phyloP scores from a whole-genome alignment of 495 filamentous ascomycete species.

The Usnea hakonensis region DNA sequence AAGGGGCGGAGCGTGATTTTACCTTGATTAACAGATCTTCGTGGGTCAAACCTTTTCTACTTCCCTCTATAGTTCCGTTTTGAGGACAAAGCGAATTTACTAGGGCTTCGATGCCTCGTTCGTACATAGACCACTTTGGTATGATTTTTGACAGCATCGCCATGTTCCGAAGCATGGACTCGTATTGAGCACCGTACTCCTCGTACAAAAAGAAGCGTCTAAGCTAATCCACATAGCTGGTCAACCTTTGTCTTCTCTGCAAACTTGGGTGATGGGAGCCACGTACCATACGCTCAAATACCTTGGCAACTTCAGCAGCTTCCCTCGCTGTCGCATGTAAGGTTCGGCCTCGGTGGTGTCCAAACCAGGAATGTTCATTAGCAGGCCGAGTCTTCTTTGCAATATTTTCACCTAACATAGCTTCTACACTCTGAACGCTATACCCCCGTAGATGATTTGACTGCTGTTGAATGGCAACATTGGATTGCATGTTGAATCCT shows the following conservation, averaged over 20 bases:
- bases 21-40: conserved; percentile 90
- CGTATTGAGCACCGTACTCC: conserved; percentile 80
- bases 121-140: conserved; percentile 70
- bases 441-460: conserved; percentile 21
- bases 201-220: conserved; percentile 77
- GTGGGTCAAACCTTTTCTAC: conserved; percentile 68
- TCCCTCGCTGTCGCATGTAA: conserved; percentile 57
- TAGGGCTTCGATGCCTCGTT: conserved; percentile 81
- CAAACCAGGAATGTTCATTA: conserved; percentile 11
- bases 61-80: conserved; percentile 53
- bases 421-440: conserved; percentile 3
- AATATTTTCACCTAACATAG: background rate
- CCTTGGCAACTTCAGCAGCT: conserved; percentile 64
- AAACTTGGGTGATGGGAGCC: background rate
- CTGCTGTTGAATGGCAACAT: conserved; percentile 24
- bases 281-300: conserved; percentile 67
- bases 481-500: conserved; percentile 25
- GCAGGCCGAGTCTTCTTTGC: background rate
- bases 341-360: background rate
- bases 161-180: conserved; percentile 70
- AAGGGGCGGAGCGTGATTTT: background rate
- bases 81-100: conserved; percentile 66
- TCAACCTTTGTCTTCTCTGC: background rate
- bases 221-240: conserved; percentile 44
- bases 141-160: conserved; percentile 58